Percentiles rank a stretch among this genome's conserved stretches.
phyloP scores from a whole-genome alignment of 176 grass and related monocot genomes.

The Carex scoparia region DNA sequence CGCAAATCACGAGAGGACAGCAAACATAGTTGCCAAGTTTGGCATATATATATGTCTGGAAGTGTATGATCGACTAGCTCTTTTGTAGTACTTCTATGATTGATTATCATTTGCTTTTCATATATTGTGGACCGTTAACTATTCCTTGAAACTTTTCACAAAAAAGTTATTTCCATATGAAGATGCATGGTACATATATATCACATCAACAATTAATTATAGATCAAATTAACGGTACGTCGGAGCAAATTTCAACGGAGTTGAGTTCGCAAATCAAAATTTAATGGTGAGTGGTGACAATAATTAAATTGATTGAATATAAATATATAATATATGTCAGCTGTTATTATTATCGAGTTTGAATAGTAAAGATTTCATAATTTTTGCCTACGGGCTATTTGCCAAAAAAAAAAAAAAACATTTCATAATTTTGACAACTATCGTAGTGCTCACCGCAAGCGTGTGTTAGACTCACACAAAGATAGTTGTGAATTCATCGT shows the following conservation, averaged over 20 bases:
- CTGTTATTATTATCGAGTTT: too few species aligned
- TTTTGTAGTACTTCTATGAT: constrained; percentile 23
- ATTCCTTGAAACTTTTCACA: not conserved
- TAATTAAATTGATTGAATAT: not conserved
- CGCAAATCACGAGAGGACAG: constrained; percentile 44
- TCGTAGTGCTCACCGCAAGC: too few species aligned
- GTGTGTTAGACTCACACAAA: too few species aligned
- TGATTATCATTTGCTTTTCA: constrained; percentile 22
- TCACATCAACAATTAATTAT: not conserved
- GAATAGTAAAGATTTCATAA: too few species aligned
- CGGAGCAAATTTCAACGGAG: not conserved
- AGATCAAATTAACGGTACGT: not conserved
- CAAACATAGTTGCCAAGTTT: constrained; percentile 56
- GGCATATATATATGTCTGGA: constrained; percentile 29
- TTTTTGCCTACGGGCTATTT: too few species aligned
- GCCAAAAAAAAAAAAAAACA: too few species aligned
- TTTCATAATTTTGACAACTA: too few species aligned
- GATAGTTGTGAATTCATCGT: too few species aligned
- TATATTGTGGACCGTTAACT: not conserved
- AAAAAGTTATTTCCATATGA: not conserved
- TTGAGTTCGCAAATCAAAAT: not conserved
- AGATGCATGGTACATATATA: not conserved
- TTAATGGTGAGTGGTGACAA: not conserved
- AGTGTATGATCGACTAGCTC: constrained; percentile 32
- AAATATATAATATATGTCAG: not conserved